Evolutionary conservation across 1,284 basidiomycete genomes (phyloP).

Genomic region (Tausonia pullulans): DNA sequence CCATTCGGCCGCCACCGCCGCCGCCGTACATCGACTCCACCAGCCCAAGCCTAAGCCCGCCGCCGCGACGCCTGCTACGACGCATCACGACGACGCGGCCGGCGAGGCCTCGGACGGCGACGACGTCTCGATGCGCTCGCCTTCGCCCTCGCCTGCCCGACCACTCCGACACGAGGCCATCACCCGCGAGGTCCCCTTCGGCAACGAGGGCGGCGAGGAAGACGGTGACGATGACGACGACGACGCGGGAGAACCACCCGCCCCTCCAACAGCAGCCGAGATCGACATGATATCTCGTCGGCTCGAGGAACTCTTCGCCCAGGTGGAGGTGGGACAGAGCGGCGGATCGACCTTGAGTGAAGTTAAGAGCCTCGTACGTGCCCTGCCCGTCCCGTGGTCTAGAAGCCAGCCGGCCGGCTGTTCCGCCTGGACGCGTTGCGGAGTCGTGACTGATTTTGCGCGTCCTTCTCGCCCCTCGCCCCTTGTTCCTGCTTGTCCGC

Average conservation of each 20-base stretch:
- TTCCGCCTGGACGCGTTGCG: neutral
- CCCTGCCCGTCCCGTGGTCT: neutral
- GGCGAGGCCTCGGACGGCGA: too few species aligned
- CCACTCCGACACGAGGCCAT: slow-evolving; percentile 20
- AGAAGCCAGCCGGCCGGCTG: neutral
- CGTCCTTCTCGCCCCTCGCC: neutral
- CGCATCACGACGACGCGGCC: too few species aligned
- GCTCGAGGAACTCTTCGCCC: slow-evolving; percentile 13
- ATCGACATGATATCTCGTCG: slow-evolving; percentile 13
- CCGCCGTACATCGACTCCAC: too few species aligned
- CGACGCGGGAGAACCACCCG: slow-evolving; percentile 1
- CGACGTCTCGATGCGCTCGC: slow-evolving; percentile 11
- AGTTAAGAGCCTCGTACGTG: neutral
- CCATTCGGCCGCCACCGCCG: too few species aligned
- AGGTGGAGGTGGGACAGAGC: slow-evolving; percentile 8
- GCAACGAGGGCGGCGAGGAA: slow-evolving; percentile 5
- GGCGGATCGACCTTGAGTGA: slow-evolving; percentile 7
- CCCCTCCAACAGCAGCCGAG: slow-evolving; percentile 17
- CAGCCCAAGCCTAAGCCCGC: too few species aligned
- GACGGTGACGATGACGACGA: neutral
- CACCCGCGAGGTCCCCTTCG: slow-evolving; percentile 20
- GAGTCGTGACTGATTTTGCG: neutral
- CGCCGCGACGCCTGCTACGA: too few species aligned
- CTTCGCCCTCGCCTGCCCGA: slow-evolving; percentile 22
- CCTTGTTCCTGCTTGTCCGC: neutral